These are phyloP conservation scores for Plasmodium malariae DNA, from an alignment of 169 alveolate genomes.

Conservation along the genomic window DNA sequence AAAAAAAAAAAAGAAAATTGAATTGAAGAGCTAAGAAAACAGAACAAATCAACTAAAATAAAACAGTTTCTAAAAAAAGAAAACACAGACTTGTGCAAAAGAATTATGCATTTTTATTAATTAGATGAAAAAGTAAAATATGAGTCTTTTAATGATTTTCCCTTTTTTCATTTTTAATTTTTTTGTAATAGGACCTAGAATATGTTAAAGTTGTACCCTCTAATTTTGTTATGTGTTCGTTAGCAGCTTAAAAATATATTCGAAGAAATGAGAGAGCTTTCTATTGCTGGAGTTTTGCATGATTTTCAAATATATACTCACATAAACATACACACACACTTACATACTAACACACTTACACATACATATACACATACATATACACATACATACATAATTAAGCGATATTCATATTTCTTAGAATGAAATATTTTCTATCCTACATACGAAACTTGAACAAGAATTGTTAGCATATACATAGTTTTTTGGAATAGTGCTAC, in stretches of 20 bases:
- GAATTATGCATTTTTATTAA: not conserved
- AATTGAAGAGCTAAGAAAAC: not conserved
- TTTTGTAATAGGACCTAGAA: slow-evolving; percentile 40
- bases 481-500: too few relatives aligned
- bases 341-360: too few relatives aligned
- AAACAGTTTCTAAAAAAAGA: not conserved
- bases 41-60: not conserved
- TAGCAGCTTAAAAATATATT: slow-evolving; percentile 24
- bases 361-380: not conserved
- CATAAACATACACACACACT: too few relatives aligned
- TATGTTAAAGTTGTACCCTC: slow-evolving; percentile 63
- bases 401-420: too few relatives aligned
- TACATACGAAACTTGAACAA: too few relatives aligned
- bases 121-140: not conserved
- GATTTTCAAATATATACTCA: too few relatives aligned
- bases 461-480: too few relatives aligned
- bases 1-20: not conserved
- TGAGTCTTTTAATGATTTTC: not conserved
- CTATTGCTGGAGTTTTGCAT: too few relatives aligned
- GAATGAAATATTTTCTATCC: too few relatives aligned
- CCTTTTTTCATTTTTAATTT: slow-evolving; percentile 11
- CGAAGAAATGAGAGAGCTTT: too few relatives aligned
- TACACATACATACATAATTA: too few relatives aligned
- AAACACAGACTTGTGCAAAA: not conserved
- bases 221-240: slow-evolving; percentile 74